Conservation (phyloP, 2,329 filamentous ascomycete genomes). For the Cercospora canescens region DNA sequence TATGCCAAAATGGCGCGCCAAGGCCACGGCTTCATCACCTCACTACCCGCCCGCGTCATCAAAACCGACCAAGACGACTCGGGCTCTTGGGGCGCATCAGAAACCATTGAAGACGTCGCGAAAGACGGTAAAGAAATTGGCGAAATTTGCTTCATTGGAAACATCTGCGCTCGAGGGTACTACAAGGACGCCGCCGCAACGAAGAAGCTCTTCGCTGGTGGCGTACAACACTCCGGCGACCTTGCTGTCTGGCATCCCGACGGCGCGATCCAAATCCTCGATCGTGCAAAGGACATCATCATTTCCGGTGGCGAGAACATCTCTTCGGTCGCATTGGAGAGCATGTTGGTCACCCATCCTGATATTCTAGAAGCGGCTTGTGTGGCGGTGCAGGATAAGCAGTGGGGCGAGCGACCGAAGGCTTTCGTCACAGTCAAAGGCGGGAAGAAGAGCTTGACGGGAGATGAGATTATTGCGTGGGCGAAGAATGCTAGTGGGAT, state of each 20-base stretch:
- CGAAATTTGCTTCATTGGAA: constrained; percentile 84
- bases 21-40: constrained; percentile 86
- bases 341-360: constrained; percentile 84
- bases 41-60: constrained; percentile 77
- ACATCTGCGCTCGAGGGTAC: constrained; percentile 90
- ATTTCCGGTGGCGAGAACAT: constrained; percentile 98
- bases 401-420: constrained; percentile 96
- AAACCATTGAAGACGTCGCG: constrained; percentile 65
- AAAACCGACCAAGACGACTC: constrained; percentile 66
- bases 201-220: constrained; percentile 80
- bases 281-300: constrained; percentile 96
- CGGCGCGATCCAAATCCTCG: constrained; percentile 86
- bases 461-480: constrained; percentile 79
- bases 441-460: constrained; percentile 53
- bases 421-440: constrained; percentile 82
- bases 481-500: constrained; percentile 78
- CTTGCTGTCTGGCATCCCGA: constrained; percentile 91
- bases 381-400: constrained; percentile 79
- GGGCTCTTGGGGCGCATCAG: constrained; percentile 41
- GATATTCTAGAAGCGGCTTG: constrained; percentile 89
- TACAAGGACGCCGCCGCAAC: constrained; percentile 89
- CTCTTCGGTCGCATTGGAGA: constrained; percentile 86
- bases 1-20: constrained; percentile 91
- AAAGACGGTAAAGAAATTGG: constrained; percentile 74
- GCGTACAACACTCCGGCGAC: constrained; percentile 85